Evolutionary conservation across 805 yeast genomes (phyloP).

Genomic region (Lipomyces yamadae): DNA sequence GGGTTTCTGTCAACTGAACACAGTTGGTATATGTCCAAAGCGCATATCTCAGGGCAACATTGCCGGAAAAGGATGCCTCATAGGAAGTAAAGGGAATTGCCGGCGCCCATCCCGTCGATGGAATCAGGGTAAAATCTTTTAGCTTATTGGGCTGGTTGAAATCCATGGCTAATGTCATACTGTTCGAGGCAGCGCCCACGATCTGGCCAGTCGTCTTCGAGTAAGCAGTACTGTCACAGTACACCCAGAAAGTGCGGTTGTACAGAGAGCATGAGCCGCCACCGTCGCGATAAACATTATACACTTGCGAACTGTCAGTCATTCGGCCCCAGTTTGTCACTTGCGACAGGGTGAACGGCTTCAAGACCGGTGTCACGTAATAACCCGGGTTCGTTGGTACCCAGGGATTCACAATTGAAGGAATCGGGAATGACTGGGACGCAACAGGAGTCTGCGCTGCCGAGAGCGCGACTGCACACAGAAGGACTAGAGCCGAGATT

Average conservation of each 20-base stretch:
- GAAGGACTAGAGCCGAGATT: background rate
- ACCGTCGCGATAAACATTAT: conserved; percentile 23
- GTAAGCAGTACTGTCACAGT: conserved; percentile 8
- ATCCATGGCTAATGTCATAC: conserved; percentile 7
- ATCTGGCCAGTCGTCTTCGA: conserved; percentile 8
- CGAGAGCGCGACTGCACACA: background rate
- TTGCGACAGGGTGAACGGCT: background rate
- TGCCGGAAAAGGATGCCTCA: background rate
- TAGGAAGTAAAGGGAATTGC: conserved; percentile 21
- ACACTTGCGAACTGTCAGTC: conserved; percentile 12
- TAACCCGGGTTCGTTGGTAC: conserved; percentile 7
- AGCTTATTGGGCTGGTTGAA: conserved; percentile 9
- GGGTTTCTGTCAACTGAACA: conserved; percentile 9
- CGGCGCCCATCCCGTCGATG: conserved; percentile 3
- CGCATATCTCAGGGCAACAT: conserved; percentile 12
- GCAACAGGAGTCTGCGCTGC: conserved; percentile 4
- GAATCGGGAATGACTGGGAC: conserved; percentile 12
- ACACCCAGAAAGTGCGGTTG: conserved; percentile 24
- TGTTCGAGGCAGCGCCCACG: conserved; percentile 16
- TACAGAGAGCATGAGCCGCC: conserved; percentile 21
- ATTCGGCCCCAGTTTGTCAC: conserved; percentile 8
- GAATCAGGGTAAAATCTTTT: conserved; percentile 16
- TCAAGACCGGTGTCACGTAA: background rate
- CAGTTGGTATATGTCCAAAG: conserved; percentile 30
- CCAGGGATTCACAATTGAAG: conserved; percentile 2